phyloP scores from a whole-genome alignment of 2,329 filamentous ascomycete genomes.

The Fusarium napiforme region DNA sequence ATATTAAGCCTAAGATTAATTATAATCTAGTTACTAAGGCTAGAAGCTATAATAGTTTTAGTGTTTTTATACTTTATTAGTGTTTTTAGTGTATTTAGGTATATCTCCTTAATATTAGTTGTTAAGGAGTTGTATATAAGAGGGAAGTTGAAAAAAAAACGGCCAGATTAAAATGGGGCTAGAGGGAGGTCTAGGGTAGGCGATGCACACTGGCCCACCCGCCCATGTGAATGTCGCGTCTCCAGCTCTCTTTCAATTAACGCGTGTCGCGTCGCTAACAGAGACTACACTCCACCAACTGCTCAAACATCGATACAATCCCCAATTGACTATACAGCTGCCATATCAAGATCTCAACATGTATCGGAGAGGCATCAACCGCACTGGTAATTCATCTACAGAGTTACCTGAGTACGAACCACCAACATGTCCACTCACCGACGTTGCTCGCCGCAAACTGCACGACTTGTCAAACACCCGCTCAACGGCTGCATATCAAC shows the following conservation, averaged over 20 bases:
- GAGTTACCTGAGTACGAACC: slow-evolving; percentile 63
- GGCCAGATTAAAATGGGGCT: too few relatives aligned
- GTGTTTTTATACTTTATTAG: too few relatives aligned
- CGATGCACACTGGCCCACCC: not conserved
- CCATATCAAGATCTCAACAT: slow-evolving; percentile 34
- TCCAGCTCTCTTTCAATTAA: slow-evolving; percentile 19
- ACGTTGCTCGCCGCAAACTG: slow-evolving; percentile 53
- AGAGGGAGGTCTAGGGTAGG: not conserved
- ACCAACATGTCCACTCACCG: slow-evolving; percentile 58
- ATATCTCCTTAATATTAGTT: too few relatives aligned
- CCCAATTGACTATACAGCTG: slow-evolving; percentile 2
- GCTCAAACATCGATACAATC: slow-evolving; percentile 4
- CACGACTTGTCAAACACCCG: slow-evolving; percentile 56
- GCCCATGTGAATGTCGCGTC: not conserved
- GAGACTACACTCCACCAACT: slow-evolving; percentile 1
- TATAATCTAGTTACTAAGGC: too few relatives aligned
- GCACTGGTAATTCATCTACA: slow-evolving; percentile 36
- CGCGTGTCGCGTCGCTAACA: slow-evolving; percentile 14
- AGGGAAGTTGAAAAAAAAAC: too few relatives aligned
- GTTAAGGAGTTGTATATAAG: too few relatives aligned
- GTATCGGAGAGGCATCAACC: slow-evolving; percentile 50
- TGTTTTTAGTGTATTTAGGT: too few relatives aligned
- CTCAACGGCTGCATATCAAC: slow-evolving; percentile 55
- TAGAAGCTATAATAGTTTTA: too few relatives aligned
- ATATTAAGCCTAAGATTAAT: too few relatives aligned